Conservation (phyloP, 805 yeast species). For the Saccharomycopsis microspora region DNA sequence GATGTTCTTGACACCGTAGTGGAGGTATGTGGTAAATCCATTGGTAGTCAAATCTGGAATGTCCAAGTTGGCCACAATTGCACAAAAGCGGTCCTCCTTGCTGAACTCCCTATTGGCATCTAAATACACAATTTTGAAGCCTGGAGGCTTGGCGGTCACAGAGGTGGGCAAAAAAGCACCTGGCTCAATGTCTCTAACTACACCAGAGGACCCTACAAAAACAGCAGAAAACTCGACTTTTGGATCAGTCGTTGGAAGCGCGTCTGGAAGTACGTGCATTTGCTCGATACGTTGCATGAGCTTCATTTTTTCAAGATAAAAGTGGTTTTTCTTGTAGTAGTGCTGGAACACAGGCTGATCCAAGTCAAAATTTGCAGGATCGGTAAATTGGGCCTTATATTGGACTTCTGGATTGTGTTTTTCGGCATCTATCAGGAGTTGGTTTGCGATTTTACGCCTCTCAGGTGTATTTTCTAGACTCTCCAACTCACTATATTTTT, state of each 20-base stretch:
- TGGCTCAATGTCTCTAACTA: constrained; percentile 65
- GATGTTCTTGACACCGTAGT: constrained; percentile 68
- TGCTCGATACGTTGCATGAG: constrained; percentile 89
- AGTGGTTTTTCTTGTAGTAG: constrained; percentile 45
- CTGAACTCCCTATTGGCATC: constrained; percentile 27
- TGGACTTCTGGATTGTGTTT: constrained; percentile 74
- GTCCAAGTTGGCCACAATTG: constrained; percentile 84
- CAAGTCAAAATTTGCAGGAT: constrained; percentile 45
- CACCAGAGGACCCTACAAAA: constrained; percentile 59
- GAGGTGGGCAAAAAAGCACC: constrained; percentile 65
- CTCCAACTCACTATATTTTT: constrained; percentile 28
- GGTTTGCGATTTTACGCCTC: constrained; percentile 5
- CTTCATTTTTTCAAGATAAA: constrained; percentile 71
- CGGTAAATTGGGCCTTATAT: constrained; percentile 43
- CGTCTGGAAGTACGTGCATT: constrained; percentile 80
- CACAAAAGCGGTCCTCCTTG: constrained; percentile 48
- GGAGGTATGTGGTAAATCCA: constrained; percentile 57
- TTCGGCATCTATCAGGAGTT: constrained; percentile 47
- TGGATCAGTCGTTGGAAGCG: constrained; percentile 82
- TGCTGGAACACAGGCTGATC: constrained; percentile 72
- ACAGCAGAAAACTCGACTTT: constrained; percentile 60
- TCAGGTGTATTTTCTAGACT: constrained; percentile 19
- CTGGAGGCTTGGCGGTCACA: constrained; percentile 69
- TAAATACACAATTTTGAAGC: constrained; percentile 63
- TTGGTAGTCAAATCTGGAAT: constrained; percentile 67